Evolutionary conservation across 1,284 basidiomycete species (phyloP).

Genomic region (Trichosporon sp.): DNA sequence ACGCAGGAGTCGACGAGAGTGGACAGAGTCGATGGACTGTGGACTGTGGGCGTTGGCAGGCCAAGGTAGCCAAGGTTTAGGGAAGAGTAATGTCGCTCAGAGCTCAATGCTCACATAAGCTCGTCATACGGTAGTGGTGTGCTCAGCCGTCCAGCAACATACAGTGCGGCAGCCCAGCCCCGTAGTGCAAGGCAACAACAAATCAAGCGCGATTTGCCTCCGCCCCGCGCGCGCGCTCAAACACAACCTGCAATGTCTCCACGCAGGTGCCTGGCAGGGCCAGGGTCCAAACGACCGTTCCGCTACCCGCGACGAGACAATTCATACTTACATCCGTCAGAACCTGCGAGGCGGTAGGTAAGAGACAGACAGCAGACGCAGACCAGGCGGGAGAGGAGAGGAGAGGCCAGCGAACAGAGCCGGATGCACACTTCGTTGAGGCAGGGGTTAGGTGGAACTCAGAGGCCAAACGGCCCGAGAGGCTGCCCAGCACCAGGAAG

Average conservation of each 20-base stretch:
- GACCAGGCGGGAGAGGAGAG: too few relatives aligned
- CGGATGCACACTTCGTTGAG: too few relatives aligned
- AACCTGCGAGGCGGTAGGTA: background rate
- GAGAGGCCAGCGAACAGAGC: too few relatives aligned
- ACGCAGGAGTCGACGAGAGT: background rate
- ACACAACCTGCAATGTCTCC: background rate
- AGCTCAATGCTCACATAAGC: too few relatives aligned
- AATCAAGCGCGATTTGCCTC: slow-evolving; percentile 1
- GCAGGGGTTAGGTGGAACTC: too few relatives aligned
- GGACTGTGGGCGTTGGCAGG: background rate
- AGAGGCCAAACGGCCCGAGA: too few relatives aligned
- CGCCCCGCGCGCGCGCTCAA: background rate
- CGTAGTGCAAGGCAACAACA: slow-evolving; percentile 2
- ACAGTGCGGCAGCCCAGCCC: too few relatives aligned
- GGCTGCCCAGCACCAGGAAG: too few relatives aligned
- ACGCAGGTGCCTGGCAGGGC: background rate
- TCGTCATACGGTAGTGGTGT: too few relatives aligned
- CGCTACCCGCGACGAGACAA: slow-evolving; percentile 3
- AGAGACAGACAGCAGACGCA: too few relatives aligned
- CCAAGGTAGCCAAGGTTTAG: background rate
- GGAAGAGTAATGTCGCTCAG: too few relatives aligned
- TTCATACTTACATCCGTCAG: background rate
- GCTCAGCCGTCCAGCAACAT: too few relatives aligned
- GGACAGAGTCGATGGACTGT: background rate
- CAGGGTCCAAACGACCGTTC: background rate